Base-by-base conservation (phyloP, 2,329 filamentous ascomycete species). In the Trichophyton verrucosum region DNA sequence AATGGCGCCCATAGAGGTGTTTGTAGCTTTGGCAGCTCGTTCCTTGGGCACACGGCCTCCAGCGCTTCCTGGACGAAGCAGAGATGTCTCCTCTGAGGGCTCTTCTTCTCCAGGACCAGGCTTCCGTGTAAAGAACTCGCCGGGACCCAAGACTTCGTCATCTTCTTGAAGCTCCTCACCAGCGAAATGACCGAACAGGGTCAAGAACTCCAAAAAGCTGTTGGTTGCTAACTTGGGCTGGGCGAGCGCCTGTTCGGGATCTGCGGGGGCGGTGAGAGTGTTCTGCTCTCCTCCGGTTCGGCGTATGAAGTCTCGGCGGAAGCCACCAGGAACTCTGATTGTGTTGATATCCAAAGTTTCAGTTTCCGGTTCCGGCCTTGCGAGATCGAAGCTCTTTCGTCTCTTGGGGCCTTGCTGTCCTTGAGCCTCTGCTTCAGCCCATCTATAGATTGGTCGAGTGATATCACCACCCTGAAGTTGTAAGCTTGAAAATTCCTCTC, bases 151-250 rank as follows among this genome's bases (percentile, higher is more conserved):
- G 1, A 86, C 89, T 73, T 97, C 92, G 67, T 97, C 94, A 67
- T 97, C 94, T 74, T 99, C 94, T 72, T 96, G 91, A 11, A 99
- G 81, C 71, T 96, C 88, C 74, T 99, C 94, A 75, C 94, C 94
- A 1, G 94, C 94, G 72, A 99, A 99, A 75, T 99, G 94, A 3
- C 94, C 94, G 68, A 96, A 99, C 33, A 99, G 82, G 6, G 89
- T 91, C 58, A 99, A 73, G 68, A 99, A 99, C 72, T 99, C 95
- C 62, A 99, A 82, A 71, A 99, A 99, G 74, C 88, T 99, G 66
- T 82, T 91, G 0, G 94, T 96, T 62, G 96, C 85, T 36, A 95
- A 79, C 64, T 84, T 83, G 42, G 82, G 82, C 60, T 80, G 78
- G 56, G 74, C 67, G 59, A 69, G 55, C 47, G 63, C 59, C 68